Evolutionary conservation across 192 early-diverging fungal genomes (phyloP).

Genomic region (Rhizophagus sp.): DNA sequence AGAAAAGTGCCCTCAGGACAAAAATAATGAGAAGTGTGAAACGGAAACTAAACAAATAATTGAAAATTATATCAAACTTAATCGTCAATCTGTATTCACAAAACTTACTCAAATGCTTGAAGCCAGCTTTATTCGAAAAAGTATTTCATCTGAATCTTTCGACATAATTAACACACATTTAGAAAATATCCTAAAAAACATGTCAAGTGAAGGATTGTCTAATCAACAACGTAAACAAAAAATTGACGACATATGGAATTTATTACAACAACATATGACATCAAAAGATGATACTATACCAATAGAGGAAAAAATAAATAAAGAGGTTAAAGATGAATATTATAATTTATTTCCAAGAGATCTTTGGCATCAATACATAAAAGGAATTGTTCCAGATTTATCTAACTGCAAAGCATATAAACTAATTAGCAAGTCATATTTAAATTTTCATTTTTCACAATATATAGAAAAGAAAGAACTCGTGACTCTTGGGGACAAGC

Average conservation of each 20-base stretch:
- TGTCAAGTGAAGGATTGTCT: neutral
- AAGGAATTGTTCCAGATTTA: neutral
- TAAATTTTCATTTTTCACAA: neutral
- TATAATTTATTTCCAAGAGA: neutral
- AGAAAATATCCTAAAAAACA: neutral
- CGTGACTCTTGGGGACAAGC: neutral
- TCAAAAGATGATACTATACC: neutral
- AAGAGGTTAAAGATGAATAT: conserved; percentile 15
- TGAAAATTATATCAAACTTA: conserved; percentile 12
- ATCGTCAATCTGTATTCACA: neutral
- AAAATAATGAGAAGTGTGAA: conserved; percentile 11
- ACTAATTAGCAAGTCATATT: neutral
- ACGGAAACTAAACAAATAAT: conserved; percentile 6
- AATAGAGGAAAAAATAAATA: conserved; percentile 2
- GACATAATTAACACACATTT: conserved; percentile 9
- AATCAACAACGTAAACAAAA: neutral
- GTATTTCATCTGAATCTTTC: conserved; percentile 8
- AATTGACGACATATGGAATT: conserved; percentile 7
- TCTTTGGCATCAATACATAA: neutral
- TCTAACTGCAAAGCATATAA: conserved; percentile 17
- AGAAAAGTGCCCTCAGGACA: neutral
- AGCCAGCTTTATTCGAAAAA: conserved; percentile 2
- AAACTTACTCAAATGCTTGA: conserved; percentile 24
- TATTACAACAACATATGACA: neutral
- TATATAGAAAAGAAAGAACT: neutral